Conservation (phyloP, 2,329 filamentous ascomycete species). For the Thelonectria olida region DNA sequence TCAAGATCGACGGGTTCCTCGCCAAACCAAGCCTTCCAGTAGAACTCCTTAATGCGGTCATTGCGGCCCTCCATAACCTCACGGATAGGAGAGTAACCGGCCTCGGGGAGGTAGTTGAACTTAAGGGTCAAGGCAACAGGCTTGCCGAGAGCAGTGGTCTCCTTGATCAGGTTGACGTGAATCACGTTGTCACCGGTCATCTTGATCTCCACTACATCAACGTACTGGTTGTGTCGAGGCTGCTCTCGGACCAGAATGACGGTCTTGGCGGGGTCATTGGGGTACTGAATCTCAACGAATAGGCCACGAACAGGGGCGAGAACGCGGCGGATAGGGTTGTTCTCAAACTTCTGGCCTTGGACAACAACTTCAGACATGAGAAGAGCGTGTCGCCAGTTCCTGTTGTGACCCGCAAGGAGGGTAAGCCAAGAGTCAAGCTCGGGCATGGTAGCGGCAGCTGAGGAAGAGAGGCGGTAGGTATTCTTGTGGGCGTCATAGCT, state of each 20-base stretch:
- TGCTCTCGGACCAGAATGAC: constrained; percentile 89
- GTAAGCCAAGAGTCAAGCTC: constrained; percentile 85
- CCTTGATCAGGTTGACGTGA: constrained; percentile 89
- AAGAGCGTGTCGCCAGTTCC: constrained; percentile 94
- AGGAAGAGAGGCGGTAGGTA: constrained; percentile 83
- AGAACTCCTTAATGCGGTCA: constrained; percentile 99
- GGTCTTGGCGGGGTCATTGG: constrained; percentile 84
- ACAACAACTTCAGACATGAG: constrained; percentile 94
- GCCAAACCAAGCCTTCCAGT: constrained; percentile 98
- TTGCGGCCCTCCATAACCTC: constrained; percentile 97
- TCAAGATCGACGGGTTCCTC: constrained; percentile 86
- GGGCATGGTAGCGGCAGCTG: constrained; percentile 78
- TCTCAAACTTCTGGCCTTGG: constrained; percentile 96
- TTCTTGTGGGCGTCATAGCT: constrained; percentile 81
- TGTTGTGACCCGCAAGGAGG: constrained; percentile 83
- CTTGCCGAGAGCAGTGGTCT: constrained; percentile 84
- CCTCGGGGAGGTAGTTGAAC: constrained; percentile 94
- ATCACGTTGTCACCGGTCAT: constrained; percentile 81
- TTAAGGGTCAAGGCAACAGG: constrained; percentile 84
- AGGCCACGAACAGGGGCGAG: constrained; percentile 87
- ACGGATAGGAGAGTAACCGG: constrained; percentile 95
- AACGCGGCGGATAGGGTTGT: constrained; percentile 92
- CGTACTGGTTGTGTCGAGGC: constrained; percentile 83
- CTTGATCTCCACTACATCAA: constrained; percentile 89
- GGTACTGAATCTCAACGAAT: constrained; percentile 86